Evolutionary conservation across 805 yeast genomes (phyloP), one percentile per base, ranked within the genome.

Genomic region (Lipomyces sp.): DNA sequence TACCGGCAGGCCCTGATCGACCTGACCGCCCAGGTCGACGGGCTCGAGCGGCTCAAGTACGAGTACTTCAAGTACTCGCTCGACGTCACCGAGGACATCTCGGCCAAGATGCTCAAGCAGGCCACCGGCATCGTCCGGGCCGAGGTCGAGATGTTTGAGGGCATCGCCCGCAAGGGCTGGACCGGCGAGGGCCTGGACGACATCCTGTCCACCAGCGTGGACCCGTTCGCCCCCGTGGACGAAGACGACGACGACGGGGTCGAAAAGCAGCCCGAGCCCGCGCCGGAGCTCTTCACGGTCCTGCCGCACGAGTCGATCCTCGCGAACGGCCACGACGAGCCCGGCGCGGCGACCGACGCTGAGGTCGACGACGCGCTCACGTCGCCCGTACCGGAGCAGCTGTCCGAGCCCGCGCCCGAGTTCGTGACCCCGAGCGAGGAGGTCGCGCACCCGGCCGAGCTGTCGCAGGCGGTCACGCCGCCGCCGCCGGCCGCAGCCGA

Each of bases 151-250:
- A 80, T 87, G 18, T 81, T 79, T 60, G 95, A 86, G 61, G 83
- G 84, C 24, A 80, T 88, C 21, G 95, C 95, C 0, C 74, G 80
- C 49, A 88, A 88, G 63, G 93, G 95, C 3, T 83, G 89, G 86
- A 76, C 84, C 3, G 95, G 95, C 13, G 93, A 91, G 24, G 95
- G 95, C 0, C 69, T 88, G 31, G 95, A 87, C 62, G 82, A 77
- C 23, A 69, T 85, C 46, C 70, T 85, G 22, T 71, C 79, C 1
- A 71, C 76, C 31, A 80, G 86, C 34, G 83, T 84, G 1, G 93
- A 84, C 64, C 84, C 85, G 1, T 81, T 81, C 61, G 74, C 65
- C 23, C 41, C 49, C 13, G 61, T 53, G 11, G 67, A 64, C 11
- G 57, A 47, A n/a, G 60, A 46, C 13, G 54, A 39, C 14, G 14